phyloP scores from a whole-genome alignment of 495 filamentous ascomycete species.

The Lasiosphaeria ovina region DNA sequence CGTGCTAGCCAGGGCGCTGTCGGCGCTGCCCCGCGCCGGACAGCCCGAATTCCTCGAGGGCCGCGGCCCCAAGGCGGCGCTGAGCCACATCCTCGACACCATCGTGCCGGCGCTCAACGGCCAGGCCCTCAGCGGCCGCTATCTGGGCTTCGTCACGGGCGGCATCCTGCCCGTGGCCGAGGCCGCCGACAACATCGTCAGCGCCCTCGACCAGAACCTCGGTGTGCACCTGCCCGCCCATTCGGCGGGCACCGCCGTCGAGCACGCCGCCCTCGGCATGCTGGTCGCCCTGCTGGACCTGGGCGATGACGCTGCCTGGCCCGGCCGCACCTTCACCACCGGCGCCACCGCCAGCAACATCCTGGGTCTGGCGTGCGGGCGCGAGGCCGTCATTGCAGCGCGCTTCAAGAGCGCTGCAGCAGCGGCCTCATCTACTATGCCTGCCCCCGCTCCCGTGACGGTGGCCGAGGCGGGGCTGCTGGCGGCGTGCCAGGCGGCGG shows the following conservation, averaged over 20 bases:
- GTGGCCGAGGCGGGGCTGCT: conserved; percentile 70
- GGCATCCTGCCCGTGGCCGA: conserved; percentile 76
- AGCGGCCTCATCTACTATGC: conserved; percentile 31
- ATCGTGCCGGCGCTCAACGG: conserved; percentile 67
- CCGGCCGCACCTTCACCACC: conserved; percentile 76
- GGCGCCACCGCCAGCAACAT: conserved; percentile 87
- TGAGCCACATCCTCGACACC: conserved; percentile 50
- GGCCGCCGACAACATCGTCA: conserved; percentile 80
- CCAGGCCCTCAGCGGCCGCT: conserved; percentile 59
- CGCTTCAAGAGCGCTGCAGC: conserved; percentile 26
- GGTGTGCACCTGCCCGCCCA: conserved; percentile 77
- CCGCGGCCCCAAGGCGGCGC: conserved; percentile 24
- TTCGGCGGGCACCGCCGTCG: conserved; percentile 70
- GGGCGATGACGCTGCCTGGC: conserved; percentile 44
- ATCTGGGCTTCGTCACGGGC: conserved; percentile 89
- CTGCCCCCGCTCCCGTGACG: conserved; percentile 28
- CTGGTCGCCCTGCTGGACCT: conserved; percentile 66
- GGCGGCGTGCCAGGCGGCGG: conserved; percentile 60
- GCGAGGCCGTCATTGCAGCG: conserved; percentile 62
- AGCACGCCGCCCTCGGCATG: conserved; percentile 67
- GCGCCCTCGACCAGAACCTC: conserved; percentile 78
- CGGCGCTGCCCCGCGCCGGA: conserved; percentile 23
- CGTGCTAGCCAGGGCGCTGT: conserved; percentile 21
- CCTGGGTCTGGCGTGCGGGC: conserved; percentile 72
- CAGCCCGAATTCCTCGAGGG: conserved; percentile 15